A percentile compares a stretch with the other conserved stretches of the same genome.
Evolutionary conservation across 1,284 basidiomycete genomes (phyloP).

Genomic region (Ustilago bromivora): DNA sequence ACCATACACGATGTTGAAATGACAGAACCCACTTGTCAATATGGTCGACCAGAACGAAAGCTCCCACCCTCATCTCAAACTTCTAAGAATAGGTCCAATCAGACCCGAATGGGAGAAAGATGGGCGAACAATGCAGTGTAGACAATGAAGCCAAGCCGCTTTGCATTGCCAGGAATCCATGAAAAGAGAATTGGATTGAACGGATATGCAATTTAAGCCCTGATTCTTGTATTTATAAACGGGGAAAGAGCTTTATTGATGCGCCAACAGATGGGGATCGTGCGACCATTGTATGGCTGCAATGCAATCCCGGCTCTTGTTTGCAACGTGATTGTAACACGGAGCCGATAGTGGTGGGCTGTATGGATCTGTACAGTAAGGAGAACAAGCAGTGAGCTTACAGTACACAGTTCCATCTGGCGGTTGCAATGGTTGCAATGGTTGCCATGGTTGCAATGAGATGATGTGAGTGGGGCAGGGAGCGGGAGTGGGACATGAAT

Average conservation of each 20-base stretch:
- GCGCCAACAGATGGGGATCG: no score
- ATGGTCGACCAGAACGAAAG: background rate
- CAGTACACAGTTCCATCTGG: no score
- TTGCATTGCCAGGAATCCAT: background rate
- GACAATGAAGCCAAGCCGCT: background rate
- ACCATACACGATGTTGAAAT: no score
- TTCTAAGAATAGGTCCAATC: background rate
- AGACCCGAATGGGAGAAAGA: background rate
- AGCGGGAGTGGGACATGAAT: background rate
- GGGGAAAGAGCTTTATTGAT: no score
- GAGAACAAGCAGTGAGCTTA: no score
- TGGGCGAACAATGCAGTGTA: background rate
- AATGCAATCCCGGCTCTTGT: background rate
- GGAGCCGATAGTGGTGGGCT: background rate
- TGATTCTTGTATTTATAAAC: no score
- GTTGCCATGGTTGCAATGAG: background rate
- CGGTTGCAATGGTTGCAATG: no score
- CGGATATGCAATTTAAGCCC: background rate
- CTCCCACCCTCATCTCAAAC: background rate
- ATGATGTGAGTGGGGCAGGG: background rate
- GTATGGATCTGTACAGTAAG: no score
- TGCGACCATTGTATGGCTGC: no score
- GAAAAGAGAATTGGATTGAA: background rate
- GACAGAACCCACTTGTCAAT: no score
- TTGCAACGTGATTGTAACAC: background rate